These are phyloP conservation scores for Paragyromitra xinjiangensis DNA, from an alignment of 495 filamentous ascomycete genomes.

Conservation along the genomic window DNA sequence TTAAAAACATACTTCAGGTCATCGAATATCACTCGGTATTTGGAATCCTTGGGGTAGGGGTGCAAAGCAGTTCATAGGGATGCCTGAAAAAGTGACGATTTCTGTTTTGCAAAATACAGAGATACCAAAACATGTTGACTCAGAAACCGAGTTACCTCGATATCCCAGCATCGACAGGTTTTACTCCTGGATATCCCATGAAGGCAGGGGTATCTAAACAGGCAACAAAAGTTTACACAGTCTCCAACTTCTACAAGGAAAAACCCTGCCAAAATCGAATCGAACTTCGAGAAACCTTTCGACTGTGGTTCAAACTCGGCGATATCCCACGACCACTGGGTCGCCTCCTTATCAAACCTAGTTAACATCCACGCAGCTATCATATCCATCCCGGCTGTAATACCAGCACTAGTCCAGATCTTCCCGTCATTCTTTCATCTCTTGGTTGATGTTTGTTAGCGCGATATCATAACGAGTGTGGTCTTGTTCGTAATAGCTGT, in stretches of 20 bases:
- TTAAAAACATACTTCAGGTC: no score
- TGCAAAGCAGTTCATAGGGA: no score
- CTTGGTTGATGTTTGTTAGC: constrained; percentile 48
- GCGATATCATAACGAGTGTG: constrained; percentile 23
- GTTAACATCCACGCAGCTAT: constrained; percentile 53
- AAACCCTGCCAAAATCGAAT: constrained; percentile 28
- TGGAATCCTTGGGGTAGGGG: no score
- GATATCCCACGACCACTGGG: constrained; percentile 39
- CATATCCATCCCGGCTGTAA: constrained; percentile 58
- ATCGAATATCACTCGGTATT: no score
- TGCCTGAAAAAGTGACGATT: no score
- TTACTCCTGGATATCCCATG: neutral
- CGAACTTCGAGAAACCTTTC: constrained; percentile 34
- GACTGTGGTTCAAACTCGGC: constrained; percentile 40
- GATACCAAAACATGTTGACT: no score
- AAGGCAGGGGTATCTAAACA: neutral
- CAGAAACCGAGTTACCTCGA: neutral
- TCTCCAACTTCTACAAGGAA: neutral
- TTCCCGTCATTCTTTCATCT: constrained; percentile 68
- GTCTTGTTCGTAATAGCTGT: constrained; percentile 61
- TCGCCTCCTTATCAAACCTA: constrained; percentile 49
- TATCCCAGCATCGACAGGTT: neutral
- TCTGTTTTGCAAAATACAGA: no score
- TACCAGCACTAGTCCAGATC: constrained; percentile 55
- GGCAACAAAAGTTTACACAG: neutral